phyloP scores from a whole-genome alignment of 2,329 filamentous ascomycete genomes.

The Aspergillus sp. region DNA sequence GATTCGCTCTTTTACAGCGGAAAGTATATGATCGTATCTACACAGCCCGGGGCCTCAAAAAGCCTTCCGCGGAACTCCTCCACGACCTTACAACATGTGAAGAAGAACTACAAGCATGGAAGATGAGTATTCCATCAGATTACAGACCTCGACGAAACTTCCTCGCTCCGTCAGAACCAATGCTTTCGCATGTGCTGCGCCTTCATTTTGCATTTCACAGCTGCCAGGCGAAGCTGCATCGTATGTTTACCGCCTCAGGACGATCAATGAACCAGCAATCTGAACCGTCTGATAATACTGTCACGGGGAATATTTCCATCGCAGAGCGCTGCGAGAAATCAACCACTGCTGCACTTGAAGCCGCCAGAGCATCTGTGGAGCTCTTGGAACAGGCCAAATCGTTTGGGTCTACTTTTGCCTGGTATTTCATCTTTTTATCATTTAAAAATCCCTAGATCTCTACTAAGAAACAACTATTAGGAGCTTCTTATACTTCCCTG shows the following conservation, averaged over 20 bases:
- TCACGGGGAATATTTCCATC: no score
- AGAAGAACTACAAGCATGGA: slow-evolving; percentile 9
- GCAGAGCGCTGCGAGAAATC: neutral
- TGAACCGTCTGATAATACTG: neutral
- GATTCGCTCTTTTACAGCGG: slow-evolving; percentile 11
- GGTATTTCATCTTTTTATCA: neutral
- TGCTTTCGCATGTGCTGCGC: slow-evolving; percentile 9
- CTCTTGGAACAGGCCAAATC: neutral
- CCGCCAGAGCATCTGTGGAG: slow-evolving; percentile 6
- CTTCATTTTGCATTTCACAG: slow-evolving; percentile 12
- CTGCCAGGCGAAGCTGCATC: slow-evolving; percentile 13
- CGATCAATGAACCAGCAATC: neutral
- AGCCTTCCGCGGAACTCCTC: slow-evolving; percentile 1
- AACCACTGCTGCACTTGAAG: slow-evolving; percentile 1
- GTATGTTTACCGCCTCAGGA: slow-evolving; percentile 2
- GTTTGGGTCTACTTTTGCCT: slow-evolving; percentile 6
- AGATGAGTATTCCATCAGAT: neutral
- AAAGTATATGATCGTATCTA: slow-evolving; percentile 8
- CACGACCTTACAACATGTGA: slow-evolving; percentile 6
- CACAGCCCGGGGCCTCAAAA: neutral
- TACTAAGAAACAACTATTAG: neutral
- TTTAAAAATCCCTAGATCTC: no score
- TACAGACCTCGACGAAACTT: slow-evolving; percentile 5
- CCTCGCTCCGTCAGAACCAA: neutral
- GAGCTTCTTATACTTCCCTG: slow-evolving; percentile 12